Percentiles rank a stretch among this genome's conserved stretches.
Evolutionary conservation across 73 alveolate genomes (phyloP).

Genomic region (Paramecium octaurelia): DNA sequence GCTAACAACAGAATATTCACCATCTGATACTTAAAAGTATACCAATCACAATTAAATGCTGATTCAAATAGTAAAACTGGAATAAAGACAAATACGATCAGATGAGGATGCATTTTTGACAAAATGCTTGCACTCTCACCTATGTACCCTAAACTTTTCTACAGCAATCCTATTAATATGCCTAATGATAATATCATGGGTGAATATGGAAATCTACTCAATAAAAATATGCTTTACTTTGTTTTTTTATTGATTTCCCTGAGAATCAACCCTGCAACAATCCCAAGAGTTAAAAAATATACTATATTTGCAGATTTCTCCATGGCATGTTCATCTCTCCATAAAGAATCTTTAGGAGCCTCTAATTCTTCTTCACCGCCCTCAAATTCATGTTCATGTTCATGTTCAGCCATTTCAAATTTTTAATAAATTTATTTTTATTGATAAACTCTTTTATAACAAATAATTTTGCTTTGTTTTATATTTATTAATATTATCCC

Average conservation of each 20-base stretch:
- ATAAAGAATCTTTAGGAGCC: background rate
- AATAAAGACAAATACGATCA: slow-evolving; percentile 53
- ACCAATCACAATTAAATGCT: slow-evolving; percentile 67
- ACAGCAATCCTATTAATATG: slow-evolving; percentile 52
- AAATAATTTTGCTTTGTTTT: background rate
- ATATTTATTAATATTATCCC: too few species aligned
- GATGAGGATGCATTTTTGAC: slow-evolving; percentile 58
- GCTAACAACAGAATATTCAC: slow-evolving; percentile 55
- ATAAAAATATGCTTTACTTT: background rate
- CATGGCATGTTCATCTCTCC: slow-evolving; percentile 40
- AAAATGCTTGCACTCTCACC: slow-evolving; percentile 53
- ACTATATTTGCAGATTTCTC: slow-evolving; percentile 13
- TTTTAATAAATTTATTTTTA: background rate
- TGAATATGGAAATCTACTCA: slow-evolving; percentile 58
- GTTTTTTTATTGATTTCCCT: slow-evolving; percentile 40
- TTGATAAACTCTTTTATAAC: too few species aligned
- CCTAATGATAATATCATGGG: slow-evolving; percentile 64
- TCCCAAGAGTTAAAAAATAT: slow-evolving; percentile 40
- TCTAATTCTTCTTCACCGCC: background rate
- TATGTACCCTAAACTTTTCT: slow-evolving; percentile 7
- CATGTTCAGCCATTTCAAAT: slow-evolving; percentile 46
- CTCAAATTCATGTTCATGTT: slow-evolving; percentile 25
- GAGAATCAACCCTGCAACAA: background rate
- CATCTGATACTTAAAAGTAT: slow-evolving; percentile 52
- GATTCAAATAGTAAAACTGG: slow-evolving; percentile 65